phyloP scores from a whole-genome alignment of 2,329 filamentous ascomycete genomes.

The Aspergillus costaricaensis region DNA sequence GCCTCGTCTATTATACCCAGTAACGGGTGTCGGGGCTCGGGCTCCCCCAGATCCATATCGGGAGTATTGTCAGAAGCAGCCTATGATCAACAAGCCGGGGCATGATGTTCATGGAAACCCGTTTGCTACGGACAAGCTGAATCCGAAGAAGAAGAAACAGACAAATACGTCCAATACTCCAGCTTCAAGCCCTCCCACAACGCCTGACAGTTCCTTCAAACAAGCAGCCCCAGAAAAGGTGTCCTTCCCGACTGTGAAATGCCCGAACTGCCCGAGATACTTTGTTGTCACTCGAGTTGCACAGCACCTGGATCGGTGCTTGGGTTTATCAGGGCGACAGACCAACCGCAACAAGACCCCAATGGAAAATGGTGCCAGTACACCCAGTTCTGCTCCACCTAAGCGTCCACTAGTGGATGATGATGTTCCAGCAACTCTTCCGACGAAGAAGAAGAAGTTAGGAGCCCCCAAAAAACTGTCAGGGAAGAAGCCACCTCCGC shows the following conservation, averaged over 20 bases:
- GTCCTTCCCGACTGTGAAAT: constrained; percentile 50
- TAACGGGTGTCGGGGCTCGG: constrained; percentile 53
- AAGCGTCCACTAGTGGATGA: constrained; percentile 44
- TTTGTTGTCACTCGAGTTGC: constrained; percentile 63
- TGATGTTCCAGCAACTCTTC: constrained; percentile 47
- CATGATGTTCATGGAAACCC: constrained; percentile 64
- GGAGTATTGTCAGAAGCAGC: constrained; percentile 62
- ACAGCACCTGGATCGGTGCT: constrained; percentile 62
- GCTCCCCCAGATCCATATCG: constrained; percentile 51
- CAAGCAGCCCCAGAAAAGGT: constrained; percentile 32
- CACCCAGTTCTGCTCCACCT: constrained; percentile 36
- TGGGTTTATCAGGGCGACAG: constrained; percentile 58
- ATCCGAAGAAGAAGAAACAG: constrained; percentile 50
- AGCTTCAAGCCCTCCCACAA: constrained; percentile 37
- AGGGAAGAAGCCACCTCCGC: constrained; percentile 39
- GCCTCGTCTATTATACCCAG: constrained; percentile 60
- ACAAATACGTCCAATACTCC: constrained; percentile 37
- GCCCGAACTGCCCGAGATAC: constrained; percentile 63
- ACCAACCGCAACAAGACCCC: constrained; percentile 49
- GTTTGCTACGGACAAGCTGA: constrained; percentile 46
- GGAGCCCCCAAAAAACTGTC: constrained; percentile 41
- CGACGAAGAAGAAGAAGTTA: constrained; percentile 52
- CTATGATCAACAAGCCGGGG: constrained; percentile 58
- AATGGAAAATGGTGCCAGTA: constrained; percentile 46
- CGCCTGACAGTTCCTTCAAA: constrained; percentile 36